Evolutionary conservation across 164 flowering plant species (phyloP).

Genomic region (Vitis riparia): DNA sequence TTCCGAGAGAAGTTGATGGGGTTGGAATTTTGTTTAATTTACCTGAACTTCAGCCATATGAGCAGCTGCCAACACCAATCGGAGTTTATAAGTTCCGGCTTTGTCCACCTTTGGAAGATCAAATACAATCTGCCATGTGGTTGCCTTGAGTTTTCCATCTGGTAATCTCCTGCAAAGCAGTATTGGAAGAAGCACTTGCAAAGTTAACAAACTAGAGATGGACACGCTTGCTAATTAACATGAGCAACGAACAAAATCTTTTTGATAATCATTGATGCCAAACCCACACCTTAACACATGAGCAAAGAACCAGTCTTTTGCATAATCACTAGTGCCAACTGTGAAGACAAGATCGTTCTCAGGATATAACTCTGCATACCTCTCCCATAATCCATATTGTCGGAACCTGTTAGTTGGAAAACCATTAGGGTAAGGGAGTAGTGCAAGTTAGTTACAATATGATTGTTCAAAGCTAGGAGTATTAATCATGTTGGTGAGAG

Average conservation of each 20-base stretch:
- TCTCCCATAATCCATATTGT: slow-evolving; percentile 1
- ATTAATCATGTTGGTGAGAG: too few species aligned
- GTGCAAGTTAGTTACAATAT: background rate
- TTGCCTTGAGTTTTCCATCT: background rate
- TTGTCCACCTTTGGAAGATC: slow-evolving; percentile 1
- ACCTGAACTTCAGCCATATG: slow-evolving; percentile 30
- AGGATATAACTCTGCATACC: slow-evolving; percentile 36
- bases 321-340: slow-evolving; percentile 42
- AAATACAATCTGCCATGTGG: slow-evolving; percentile 24
- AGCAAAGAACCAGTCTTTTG: slow-evolving; percentile 59
- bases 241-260: too few species aligned
- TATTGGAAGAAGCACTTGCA: too few species aligned
- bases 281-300: slow-evolving; percentile 43
- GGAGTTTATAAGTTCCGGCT: slow-evolving; percentile 15
- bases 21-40: background rate
- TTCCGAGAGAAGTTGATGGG: too few species aligned
- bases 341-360: slow-evolving; percentile 45
- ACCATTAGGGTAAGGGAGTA: background rate
- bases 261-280: too few species aligned
- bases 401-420: background rate
- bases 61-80: slow-evolving; percentile 30
- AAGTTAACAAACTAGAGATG: too few species aligned
- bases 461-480: background rate
- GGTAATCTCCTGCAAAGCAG: too few species aligned
- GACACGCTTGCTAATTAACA: too few species aligned